A percentile compares a stretch with the other conserved stretches of the same genome.
phyloP scores from a whole-genome alignment of 176 grass and related monocot species.

The Musa schizocarpa region DNA sequence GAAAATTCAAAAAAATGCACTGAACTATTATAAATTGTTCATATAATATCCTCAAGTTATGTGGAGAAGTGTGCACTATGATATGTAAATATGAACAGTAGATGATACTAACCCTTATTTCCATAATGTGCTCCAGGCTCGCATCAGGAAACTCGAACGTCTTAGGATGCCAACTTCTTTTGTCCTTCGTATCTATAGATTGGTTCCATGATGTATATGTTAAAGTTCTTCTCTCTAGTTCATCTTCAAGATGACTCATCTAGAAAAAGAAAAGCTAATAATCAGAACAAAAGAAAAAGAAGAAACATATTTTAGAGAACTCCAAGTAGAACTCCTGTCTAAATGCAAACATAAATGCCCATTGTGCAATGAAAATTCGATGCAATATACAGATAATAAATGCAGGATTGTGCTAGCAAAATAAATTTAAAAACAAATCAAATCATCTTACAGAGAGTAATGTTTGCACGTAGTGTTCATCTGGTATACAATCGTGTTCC shows the following conservation, averaged over 20 bases:
- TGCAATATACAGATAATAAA: neutral
- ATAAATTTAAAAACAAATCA: neutral
- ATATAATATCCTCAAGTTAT: neutral
- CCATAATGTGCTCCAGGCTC: constrained; percentile 47
- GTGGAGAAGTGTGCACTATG: neutral
- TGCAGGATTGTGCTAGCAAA: neutral
- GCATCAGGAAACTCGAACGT: constrained; percentile 66
- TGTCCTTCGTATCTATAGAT: constrained; percentile 53
- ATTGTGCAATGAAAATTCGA: neutral
- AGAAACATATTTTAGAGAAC: too few species aligned
- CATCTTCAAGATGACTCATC: constrained; percentile 74
- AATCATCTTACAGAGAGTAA: constrained; percentile 77
- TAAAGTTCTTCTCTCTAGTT: constrained; percentile 90
- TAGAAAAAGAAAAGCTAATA: constrained; percentile 22
- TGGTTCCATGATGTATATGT: constrained; percentile 95
- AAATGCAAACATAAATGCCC: neutral
- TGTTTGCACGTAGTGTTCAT: constrained; percentile 91
- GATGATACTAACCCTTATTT: constrained; percentile 59
- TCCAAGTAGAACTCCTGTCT: neutral
- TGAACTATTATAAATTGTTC: neutral
- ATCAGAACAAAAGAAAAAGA: too few species aligned
- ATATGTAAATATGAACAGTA: constrained; percentile 5
- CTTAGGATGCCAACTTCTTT: constrained; percentile 75
- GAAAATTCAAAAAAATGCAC: neutral
- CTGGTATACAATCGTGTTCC: constrained; percentile 84